These are phyloP conservation scores for Clavariopsis aquatica DNA, from an alignment of 495 filamentous ascomycete species.

Conservation along the genomic window DNA sequence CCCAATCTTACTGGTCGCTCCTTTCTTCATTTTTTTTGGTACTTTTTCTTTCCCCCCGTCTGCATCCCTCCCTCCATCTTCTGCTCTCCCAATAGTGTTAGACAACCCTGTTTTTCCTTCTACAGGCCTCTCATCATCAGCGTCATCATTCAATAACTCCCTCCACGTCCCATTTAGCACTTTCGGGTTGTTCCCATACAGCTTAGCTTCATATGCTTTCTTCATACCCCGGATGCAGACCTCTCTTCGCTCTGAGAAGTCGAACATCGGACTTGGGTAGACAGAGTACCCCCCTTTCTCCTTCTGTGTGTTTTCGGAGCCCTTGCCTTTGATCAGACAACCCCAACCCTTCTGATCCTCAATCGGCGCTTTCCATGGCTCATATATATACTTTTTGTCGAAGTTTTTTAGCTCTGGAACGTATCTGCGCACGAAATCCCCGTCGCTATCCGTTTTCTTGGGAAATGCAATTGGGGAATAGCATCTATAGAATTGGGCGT, in stretches of 20 bases:
- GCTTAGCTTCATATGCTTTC: constrained; percentile 60
- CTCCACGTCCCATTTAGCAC: constrained; percentile 66
- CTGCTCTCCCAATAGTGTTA: constrained; percentile 36
- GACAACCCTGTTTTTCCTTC: constrained; percentile 39
- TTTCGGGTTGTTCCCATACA: constrained; percentile 60
- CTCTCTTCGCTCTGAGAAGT: constrained; percentile 60
- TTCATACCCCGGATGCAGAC: constrained; percentile 66
- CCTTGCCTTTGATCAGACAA: constrained; percentile 58
- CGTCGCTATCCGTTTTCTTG: constrained; percentile 66
- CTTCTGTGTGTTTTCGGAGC: constrained; percentile 15
- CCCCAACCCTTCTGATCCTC: constrained; percentile 61
- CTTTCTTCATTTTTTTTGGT: neutral
- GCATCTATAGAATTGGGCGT: constrained; percentile 62
- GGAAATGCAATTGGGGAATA: constrained; percentile 68
- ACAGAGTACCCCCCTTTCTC: constrained; percentile 43
- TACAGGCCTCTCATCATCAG: constrained; percentile 54
- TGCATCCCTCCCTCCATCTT: constrained; percentile 16
- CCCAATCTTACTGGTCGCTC: neutral
- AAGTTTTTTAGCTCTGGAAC: constrained; percentile 62
- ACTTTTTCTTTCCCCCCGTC: neutral
- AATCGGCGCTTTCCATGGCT: constrained; percentile 69
- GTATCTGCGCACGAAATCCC: constrained; percentile 59
- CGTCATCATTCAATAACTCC: constrained; percentile 53
- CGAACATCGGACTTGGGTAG: constrained; percentile 74
- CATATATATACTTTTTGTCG: constrained; percentile 69